Evolutionary conservation across 495 filamentous ascomycete genomes (phyloP).

Genomic region (Chaetomium cochliodes): DNA sequence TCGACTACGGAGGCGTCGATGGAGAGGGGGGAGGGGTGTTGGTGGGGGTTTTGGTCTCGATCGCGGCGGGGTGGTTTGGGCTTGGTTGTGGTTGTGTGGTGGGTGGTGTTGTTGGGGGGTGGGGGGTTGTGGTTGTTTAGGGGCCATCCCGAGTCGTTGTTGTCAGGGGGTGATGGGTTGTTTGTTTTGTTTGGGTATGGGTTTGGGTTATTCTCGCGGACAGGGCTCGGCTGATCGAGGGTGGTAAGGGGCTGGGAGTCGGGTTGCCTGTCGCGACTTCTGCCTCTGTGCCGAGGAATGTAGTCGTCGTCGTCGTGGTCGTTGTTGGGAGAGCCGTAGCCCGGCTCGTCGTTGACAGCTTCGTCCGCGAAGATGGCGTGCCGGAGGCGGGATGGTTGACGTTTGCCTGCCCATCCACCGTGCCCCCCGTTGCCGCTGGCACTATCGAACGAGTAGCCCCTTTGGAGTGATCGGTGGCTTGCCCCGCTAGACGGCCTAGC

Average conservation of each 20-base stretch:
- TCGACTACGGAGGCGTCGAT: not conserved
- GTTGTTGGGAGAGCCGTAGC: not conserved
- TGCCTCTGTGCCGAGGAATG: not conserved
- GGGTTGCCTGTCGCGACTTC: not conserved
- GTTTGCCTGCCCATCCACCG: not conserved
- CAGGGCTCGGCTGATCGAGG: too few relatives aligned
- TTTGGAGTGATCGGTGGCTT: constrained; percentile 4
- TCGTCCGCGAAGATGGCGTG: constrained; percentile 11
- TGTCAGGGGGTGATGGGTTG: too few relatives aligned
- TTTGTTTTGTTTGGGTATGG: too few relatives aligned
- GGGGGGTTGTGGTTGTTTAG: constrained; percentile 25
- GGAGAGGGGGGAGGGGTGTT: not conserved
- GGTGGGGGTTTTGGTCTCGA: not conserved
- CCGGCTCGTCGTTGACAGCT: not conserved
- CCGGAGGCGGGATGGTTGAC: constrained; percentile 22
- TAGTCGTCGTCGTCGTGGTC: not conserved
- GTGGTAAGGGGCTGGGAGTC: not conserved
- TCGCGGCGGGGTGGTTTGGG: too few relatives aligned
- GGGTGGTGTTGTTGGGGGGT: constrained; percentile 17
- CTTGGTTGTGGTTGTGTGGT: too few relatives aligned
- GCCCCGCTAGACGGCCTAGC: constrained; percentile 18
- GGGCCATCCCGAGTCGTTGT: constrained; percentile 6
- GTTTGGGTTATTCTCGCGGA: too few relatives aligned
- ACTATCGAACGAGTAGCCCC: constrained; percentile 9
- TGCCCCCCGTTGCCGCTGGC: not conserved